Evolutionary conservation across 805 yeast genomes (phyloP), one percentile per base, ranked within the genome.

Genomic region (Saturnispora saitoi): DNA sequence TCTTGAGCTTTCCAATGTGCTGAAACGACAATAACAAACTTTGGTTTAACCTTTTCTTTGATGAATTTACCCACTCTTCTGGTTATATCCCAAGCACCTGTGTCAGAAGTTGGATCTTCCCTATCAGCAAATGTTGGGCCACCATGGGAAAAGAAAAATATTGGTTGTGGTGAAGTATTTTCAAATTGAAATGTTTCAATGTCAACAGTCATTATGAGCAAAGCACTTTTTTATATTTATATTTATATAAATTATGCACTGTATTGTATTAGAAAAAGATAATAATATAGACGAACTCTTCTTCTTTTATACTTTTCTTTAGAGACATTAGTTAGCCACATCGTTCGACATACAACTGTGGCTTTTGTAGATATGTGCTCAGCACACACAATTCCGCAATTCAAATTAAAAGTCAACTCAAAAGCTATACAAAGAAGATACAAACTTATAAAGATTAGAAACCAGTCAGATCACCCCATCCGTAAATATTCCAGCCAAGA

Each of bases 71-170:
- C 95, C 6, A 81, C 51, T 20, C 64, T 55, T 44, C 70, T 63
- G 7, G 80, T 70, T 4, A 65, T 67, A 17, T 70, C 66, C 69
- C 75, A 82, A 0, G 90, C 90, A 6, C 86, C 86, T 3, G 48
- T 42, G 48, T 75, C 71, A 20, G 77, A 78, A 39, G 68, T 64
- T 20, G 64, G 69, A 44, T 68, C 73, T n/a, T 70, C 65, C 28
- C 69, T 60, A 56, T 81, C 81, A 71, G 83, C 76, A 61, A 86
- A 83, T 1, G 85, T 78, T 7, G 93, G 93, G 1, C 90, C 93
- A 8, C 95, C 93, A 65, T 85, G 93, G 17, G 86, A 79, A 38
- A 84, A 60, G 62, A 85, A 86, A 59, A 66, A 82, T 1, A 80
- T 75, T 4, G 93, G 91, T 26, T 56, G 39, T 7, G 64, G 52